Percentiles rank a stretch among this genome's conserved stretches.
phyloP scores from a whole-genome alignment of 2,329 filamentous ascomycete genomes.

The Fusarium miscanthi region DNA sequence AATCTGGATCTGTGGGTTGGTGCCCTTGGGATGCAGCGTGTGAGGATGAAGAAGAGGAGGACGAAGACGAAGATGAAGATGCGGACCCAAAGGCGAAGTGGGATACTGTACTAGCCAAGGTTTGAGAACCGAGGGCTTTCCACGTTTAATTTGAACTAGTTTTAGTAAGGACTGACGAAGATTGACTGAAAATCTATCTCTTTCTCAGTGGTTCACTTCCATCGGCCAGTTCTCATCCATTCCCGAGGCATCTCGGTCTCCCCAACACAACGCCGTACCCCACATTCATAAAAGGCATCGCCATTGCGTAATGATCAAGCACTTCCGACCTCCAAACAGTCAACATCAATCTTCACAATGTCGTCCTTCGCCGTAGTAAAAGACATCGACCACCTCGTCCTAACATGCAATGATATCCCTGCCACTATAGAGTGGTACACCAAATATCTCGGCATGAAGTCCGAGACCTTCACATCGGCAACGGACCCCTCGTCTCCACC shows the following conservation, averaged over 20 bases:
- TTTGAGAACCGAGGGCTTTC: accelerated
- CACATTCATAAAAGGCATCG: background rate
- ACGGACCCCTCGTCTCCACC: slow-evolving; percentile 44
- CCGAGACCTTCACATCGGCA: slow-evolving; percentile 61
- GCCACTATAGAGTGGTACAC: slow-evolving; percentile 66
- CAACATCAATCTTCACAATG: slow-evolving; percentile 12
- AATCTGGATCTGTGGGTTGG: background rate
- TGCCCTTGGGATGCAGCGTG: background rate
- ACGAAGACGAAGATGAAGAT: background rate
- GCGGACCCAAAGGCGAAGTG: background rate
- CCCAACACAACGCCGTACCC: background rate
- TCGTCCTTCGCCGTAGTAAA: slow-evolving; percentile 47
- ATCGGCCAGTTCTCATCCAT: background rate
- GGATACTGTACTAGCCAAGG: background rate
- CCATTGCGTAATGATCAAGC: background rate
- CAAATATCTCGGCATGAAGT: slow-evolving; percentile 66
- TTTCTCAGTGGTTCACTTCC: accelerated
- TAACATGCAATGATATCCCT: slow-evolving; percentile 65
- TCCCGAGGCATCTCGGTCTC: background rate
- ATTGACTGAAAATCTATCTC: too few relatives aligned
- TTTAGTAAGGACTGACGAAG: accelerated
- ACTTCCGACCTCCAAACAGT: background rate
- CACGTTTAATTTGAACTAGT: too few relatives aligned
- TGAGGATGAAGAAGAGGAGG: background rate
- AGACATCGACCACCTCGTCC: slow-evolving; percentile 69